These are phyloP conservation scores for Furcasterigmium furcatum DNA, from an alignment of 2,329 filamentous ascomycete genomes.

Conservation along the genomic window DNA sequence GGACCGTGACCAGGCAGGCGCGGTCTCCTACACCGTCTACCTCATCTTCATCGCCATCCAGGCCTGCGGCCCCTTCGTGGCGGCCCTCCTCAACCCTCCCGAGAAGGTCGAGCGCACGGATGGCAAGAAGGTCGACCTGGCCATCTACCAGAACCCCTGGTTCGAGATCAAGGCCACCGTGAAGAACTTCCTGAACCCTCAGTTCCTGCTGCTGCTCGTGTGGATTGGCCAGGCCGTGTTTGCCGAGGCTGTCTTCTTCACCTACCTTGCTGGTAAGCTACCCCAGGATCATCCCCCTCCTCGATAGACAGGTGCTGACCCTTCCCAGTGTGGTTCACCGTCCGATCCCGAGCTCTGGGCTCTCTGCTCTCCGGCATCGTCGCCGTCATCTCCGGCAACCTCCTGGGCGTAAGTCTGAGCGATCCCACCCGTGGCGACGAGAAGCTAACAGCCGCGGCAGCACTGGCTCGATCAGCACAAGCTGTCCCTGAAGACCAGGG, in stretches of 20 bases:
- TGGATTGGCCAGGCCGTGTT: constrained; percentile 72
- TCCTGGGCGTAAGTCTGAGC: constrained; percentile 50
- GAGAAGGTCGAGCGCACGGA: constrained; percentile 62
- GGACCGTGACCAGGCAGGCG: constrained; percentile 52
- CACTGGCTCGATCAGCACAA: constrained; percentile 56
- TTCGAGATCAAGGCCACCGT: constrained; percentile 58
- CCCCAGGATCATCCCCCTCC: neutral
- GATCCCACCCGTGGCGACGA: constrained; percentile 4
- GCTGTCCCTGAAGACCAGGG: constrained; percentile 50
- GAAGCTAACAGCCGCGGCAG: too few species aligned
- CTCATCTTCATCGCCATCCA: constrained; percentile 70
- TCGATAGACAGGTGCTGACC: constrained; percentile 5
- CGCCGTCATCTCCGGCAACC: constrained; percentile 61
- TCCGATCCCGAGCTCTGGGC: constrained; percentile 65
- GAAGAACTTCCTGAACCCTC: constrained; percentile 55
- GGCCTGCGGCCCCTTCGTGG: constrained; percentile 61
- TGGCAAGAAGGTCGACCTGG: constrained; percentile 57
- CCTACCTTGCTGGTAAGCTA: constrained; percentile 50
- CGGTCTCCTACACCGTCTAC: constrained; percentile 67
- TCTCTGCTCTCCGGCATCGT: constrained; percentile 69
- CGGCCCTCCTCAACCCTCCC: constrained; percentile 59
- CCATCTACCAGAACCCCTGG: constrained; percentile 52
- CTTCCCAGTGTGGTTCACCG: constrained; percentile 60
- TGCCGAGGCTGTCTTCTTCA: constrained; percentile 69
- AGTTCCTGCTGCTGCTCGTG: constrained; percentile 62